A percentile compares a stretch with the other conserved stretches of the same genome.
These are phyloP conservation scores for Fibroporia radiculosa DNA, from an alignment of 768 basidiomycete genomes.

Conservation along the genomic window DNA sequence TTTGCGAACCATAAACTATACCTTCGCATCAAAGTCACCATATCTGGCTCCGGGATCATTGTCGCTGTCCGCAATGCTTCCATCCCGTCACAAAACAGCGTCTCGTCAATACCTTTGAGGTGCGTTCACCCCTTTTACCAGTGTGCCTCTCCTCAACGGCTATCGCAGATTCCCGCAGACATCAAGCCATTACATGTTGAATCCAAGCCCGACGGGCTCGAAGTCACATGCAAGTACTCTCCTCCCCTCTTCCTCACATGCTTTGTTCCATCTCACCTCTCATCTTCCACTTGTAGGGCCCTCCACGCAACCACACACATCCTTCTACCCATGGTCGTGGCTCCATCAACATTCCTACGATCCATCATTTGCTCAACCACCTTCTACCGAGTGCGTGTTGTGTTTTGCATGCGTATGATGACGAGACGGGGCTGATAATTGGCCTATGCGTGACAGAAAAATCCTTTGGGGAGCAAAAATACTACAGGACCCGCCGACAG, in stretches of 20 bases:
- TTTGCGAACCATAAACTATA: no score
- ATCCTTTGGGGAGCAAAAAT: conserved; percentile 81
- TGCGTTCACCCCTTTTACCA: conserved; percentile 17
- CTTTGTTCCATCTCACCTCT: background rate
- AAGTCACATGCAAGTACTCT: conserved; percentile 59
- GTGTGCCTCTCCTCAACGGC: background rate
- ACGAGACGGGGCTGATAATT: background rate
- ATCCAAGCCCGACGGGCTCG: conserved; percentile 53
- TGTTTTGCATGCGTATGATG: conserved; percentile 1
- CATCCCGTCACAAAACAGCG: conserved; percentile 87
- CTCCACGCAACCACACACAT: conserved; percentile 57
- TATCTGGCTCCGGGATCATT: conserved; percentile 90
- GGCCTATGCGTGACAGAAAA: conserved; percentile 35
- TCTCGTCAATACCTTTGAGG: conserved; percentile 80
- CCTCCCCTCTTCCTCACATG: no score
- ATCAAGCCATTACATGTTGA: conserved; percentile 57
- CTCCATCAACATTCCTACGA: conserved; percentile 75
- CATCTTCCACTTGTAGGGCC: conserved; percentile 35
- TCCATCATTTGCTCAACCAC: conserved; percentile 37
- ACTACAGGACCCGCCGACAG: conserved; percentile 60
- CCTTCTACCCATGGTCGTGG: conserved; percentile 86
- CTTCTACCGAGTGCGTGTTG: conserved; percentile 36
- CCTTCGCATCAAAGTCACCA: conserved; percentile 73
- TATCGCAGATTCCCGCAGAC: conserved; percentile 62
- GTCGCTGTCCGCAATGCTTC: conserved; percentile 80